Conservation (phyloP, 306 rosid species). For the Cicer yamashitae region DNA sequence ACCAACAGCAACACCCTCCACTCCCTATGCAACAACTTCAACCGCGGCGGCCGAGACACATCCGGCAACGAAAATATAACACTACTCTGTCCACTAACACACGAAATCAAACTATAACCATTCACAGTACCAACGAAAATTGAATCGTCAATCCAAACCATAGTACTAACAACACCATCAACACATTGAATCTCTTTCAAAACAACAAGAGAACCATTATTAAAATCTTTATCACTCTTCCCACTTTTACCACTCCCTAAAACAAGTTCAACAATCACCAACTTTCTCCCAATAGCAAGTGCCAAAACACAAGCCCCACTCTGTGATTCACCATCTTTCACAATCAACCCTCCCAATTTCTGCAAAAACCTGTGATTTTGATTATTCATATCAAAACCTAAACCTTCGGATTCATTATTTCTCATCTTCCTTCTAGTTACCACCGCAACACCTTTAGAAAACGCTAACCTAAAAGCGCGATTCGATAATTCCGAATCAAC, state of each 20-base stretch:
- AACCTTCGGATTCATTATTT: slow-evolving; percentile 61
- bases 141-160: slow-evolving; percentile 95
- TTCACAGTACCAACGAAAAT: slow-evolving; percentile 70
- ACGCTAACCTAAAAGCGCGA: slow-evolving; percentile 61
- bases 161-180: slow-evolving; percentile 70
- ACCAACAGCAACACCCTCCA: slow-evolving; percentile 90
- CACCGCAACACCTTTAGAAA: slow-evolving; percentile 65
- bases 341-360: slow-evolving; percentile 76
- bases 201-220: slow-evolving; percentile 59
- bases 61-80: slow-evolving; percentile 87
- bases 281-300: slow-evolving; percentile 63
- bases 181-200: slow-evolving; percentile 81
- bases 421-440: slow-evolving; percentile 63
- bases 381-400: slow-evolving; percentile 48
- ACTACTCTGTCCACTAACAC: slow-evolving; percentile 76
- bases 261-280: slow-evolving; percentile 75
- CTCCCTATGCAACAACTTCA: slow-evolving; percentile 76
- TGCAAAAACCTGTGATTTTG: slow-evolving; percentile 65
- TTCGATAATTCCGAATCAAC: slow-evolving; percentile 64
- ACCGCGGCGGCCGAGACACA: slow-evolving; percentile 68
- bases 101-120: slow-evolving; percentile 84
- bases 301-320: slow-evolving; percentile 67
- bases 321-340: slow-evolving; percentile 59
- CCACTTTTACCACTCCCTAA: slow-evolving; percentile 52
- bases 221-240: slow-evolving; percentile 57